phyloP scores from a whole-genome alignment of 225 moss, liverwort and hornwort species.

The Pseudoscleropodium purum region DNA sequence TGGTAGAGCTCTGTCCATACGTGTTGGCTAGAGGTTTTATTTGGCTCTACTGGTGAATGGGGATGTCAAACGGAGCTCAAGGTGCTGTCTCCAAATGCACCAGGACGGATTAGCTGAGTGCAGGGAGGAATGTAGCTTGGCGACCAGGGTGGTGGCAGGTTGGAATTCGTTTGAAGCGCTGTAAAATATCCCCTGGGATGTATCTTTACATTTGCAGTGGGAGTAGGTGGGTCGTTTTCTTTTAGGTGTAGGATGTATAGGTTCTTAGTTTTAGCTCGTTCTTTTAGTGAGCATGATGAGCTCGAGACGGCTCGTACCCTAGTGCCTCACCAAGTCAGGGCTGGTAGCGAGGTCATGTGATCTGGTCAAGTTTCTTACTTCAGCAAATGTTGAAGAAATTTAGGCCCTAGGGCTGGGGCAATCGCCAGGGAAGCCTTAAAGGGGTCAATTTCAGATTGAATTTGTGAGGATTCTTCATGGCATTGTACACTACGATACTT shows the following conservation, averaged over 20 bases:
- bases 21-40: background rate
- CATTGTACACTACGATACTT: slow-evolving; percentile 2
- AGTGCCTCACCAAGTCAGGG: background rate
- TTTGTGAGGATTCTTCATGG: background rate
- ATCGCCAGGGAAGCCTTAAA: background rate
- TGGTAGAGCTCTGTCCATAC: background rate
- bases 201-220: background rate
- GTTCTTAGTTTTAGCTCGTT: background rate
- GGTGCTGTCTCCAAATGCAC: background rate
- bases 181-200: background rate
- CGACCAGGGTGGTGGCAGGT: background rate
- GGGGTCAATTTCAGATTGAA: background rate
- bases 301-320: background rate
- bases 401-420: background rate
- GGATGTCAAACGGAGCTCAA: background rate
- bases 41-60: background rate
- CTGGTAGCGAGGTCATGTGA: background rate
- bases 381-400: background rate
- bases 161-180: background rate
- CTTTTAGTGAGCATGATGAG: background rate
- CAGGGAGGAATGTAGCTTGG: background rate
- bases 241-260: background rate
- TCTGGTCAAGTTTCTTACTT: background rate
- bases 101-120: background rate
- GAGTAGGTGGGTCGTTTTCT: background rate